A percentile compares a stretch with the other conserved stretches of the same genome.
These are phyloP conservation scores for Geosiphon pyriformis DNA, from an alignment of 192 early-diverging fungal genomes.

Conservation along the genomic window DNA sequence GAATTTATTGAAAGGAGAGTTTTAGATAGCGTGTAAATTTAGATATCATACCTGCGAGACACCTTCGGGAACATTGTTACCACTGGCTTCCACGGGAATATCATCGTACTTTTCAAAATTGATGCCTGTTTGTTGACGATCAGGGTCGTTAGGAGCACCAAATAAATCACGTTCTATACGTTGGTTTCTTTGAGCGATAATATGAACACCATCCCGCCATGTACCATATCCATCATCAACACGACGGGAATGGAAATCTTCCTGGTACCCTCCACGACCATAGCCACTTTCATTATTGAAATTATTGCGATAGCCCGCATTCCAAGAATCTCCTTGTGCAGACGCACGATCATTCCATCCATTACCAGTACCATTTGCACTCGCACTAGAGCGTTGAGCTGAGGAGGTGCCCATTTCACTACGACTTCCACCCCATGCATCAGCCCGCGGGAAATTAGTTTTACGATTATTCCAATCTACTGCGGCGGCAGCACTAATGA, in stretches of 20 bases:
- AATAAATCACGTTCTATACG: slow-evolving; percentile 78
- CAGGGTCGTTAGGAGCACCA: slow-evolving; percentile 64
- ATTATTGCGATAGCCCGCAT: slow-evolving; percentile 37
- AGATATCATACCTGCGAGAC: slow-evolving; percentile 43
- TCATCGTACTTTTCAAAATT: slow-evolving; percentile 99
- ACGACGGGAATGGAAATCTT: slow-evolving; percentile 22
- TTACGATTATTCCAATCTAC: slow-evolving; percentile 17
- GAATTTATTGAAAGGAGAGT: no score
- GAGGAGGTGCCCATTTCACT: slow-evolving; percentile 27
- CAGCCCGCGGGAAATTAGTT: slow-evolving; percentile 17
- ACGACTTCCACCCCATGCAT: slow-evolving; percentile 23
- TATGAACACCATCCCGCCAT: slow-evolving; percentile 77
- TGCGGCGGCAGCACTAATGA: slow-evolving; percentile 15
- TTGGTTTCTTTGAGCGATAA: slow-evolving; percentile 70
- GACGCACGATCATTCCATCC: slow-evolving; percentile 41
- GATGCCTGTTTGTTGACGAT: slow-evolving; percentile 83
- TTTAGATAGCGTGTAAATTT: no score
- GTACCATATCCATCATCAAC: slow-evolving; percentile 45
- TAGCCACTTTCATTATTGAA: slow-evolving; percentile 30
- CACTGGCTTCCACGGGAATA: slow-evolving; percentile 91
- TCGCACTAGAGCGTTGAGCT: slow-evolving; percentile 19
- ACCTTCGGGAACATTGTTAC: slow-evolving; percentile 60
- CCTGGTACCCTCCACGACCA: slow-evolving; percentile 1
- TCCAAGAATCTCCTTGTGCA: slow-evolving; percentile 19
- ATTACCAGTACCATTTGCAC: slow-evolving; percentile 11